Base-by-base conservation (phyloP, 805 yeast genomes). In the Metschnikowia matae region DNA sequence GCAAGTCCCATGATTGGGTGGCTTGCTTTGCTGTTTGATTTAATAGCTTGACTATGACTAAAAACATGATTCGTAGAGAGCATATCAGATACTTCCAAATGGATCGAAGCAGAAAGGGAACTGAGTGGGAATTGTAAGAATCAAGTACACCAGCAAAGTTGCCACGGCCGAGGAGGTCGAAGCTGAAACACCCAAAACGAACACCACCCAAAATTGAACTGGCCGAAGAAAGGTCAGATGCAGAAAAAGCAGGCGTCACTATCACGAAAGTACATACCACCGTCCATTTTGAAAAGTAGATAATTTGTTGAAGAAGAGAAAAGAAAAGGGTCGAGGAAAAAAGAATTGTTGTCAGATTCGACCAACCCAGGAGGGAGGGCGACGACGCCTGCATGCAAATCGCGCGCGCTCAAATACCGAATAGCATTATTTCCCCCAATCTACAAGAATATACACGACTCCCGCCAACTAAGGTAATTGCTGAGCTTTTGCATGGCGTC, bases 231-330 rank as follows among this genome's bases (percentile, higher is more conserved):
- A 26, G 3, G 34, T 15, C 34, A 17, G 15, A 11, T 4, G 43
- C 43, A 13, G 45, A 37, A 15, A 5, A 18, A 15, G 23, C 13
- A 35, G 4, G 40, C 23, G 13, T 21, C 21, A 14, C 33, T 4
- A 15, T 20, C 26, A 26, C 23, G 13, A 44, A 36, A 26, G 46
- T 68, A 78, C 82, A 69, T 78, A 78, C 82, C 81, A 69, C 81
- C 81, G 78, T 79, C 83, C 83, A 79, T 78, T 63, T 69, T 77
- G 71, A 62, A 52, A 48, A 53, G 41, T 59, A 51, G 53, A 55
- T 56, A 54, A 56, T 40, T 57, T 47, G 48, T 54, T 56, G 55
- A 54, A 40, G 52, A 53, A 52, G 57, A 51, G 53, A 55, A 54
- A 58, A 56, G 61, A 56, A 56, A 54, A 52, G 54, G 48, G 51